These are phyloP conservation scores for Talaromyces thailandensis DNA, from an alignment of 495 filamentous ascomycete species.

Conservation along the genomic window DNA sequence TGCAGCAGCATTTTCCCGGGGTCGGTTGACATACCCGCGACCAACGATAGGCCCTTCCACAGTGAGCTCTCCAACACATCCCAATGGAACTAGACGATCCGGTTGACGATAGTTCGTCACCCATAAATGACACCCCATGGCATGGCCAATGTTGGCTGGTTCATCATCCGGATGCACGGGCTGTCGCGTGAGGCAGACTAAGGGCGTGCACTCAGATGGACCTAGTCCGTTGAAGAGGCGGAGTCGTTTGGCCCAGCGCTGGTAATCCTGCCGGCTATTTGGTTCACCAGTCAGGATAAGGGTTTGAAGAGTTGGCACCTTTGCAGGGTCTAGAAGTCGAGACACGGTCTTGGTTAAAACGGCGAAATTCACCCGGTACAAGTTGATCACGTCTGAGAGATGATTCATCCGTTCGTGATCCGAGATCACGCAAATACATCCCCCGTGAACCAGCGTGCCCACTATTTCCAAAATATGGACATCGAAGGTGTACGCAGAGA, in stretches of 20 bases:
- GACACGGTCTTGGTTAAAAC: neutral
- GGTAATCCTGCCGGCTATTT: constrained; percentile 5
- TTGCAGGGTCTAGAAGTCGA: constrained; percentile 18
- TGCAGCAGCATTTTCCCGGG: constrained; percentile 24
- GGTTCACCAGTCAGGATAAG: constrained; percentile 22
- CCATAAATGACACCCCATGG: constrained; percentile 23
- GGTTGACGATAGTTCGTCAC: constrained; percentile 30
- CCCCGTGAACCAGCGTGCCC: neutral
- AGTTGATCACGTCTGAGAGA: neutral
- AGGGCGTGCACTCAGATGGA: constrained; percentile 13
- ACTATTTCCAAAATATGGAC: neutral
- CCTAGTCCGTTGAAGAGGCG: constrained; percentile 10
- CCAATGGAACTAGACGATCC: constrained; percentile 37
- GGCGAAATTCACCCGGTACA: neutral
- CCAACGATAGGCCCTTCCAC: constrained; percentile 40
- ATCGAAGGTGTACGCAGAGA: neutral
- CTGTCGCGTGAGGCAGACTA: constrained; percentile 19
- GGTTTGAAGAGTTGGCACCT: constrained; percentile 24
- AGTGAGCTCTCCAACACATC: constrained; percentile 38
- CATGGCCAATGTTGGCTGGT: constrained; percentile 10
- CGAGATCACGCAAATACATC: neutral
- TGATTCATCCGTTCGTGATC: neutral
- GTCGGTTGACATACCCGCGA: constrained; percentile 31
- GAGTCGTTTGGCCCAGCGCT: neutral
- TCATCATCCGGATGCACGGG: constrained; percentile 7